Evolutionary conservation across 257 asterid species (phyloP).

Genomic region (Solanum gandarillasii): DNA sequence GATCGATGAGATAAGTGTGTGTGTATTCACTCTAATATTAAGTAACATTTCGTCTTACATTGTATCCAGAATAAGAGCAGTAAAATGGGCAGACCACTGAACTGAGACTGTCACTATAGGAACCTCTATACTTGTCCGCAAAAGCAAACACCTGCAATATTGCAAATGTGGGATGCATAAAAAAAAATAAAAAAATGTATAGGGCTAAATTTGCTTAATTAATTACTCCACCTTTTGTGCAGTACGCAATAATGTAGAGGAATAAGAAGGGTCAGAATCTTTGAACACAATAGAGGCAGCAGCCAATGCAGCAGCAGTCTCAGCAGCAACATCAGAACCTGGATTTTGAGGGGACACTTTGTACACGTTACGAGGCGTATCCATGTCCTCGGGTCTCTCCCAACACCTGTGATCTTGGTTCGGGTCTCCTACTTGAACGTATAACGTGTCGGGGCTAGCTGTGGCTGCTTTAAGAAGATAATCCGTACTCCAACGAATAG

Average conservation of each 20-base stretch:
- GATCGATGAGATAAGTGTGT: not conserved
- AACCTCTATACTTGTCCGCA: constrained; percentile 63
- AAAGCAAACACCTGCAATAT: constrained; percentile 62
- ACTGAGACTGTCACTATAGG: constrained; percentile 71
- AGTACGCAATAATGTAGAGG: constrained; percentile 35
- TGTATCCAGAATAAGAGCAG: constrained; percentile 81
- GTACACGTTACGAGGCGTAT: constrained; percentile 52
- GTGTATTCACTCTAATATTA: not conserved
- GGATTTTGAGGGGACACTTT: constrained; percentile 59
- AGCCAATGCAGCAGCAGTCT: constrained; percentile 84
- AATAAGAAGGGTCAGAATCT: constrained; percentile 58
- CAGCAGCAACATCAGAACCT: constrained; percentile 88
- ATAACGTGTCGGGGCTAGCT: constrained; percentile 42
- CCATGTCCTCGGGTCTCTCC: constrained; percentile 94
- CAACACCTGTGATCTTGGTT: constrained; percentile 68
- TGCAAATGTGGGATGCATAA: not conserved
- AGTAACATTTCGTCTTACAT: constrained; percentile 24
- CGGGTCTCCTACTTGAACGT: constrained; percentile 81
- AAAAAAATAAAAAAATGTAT: not conserved
- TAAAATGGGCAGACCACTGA: constrained; percentile 78
- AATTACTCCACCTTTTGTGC: constrained; percentile 33
- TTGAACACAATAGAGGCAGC: constrained; percentile 76
- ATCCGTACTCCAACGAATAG: constrained; percentile 73
- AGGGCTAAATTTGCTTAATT: not conserved
- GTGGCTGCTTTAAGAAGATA: constrained; percentile 86